These are phyloP conservation scores for Amauroascus verrucosus DNA, from an alignment of 2,329 filamentous ascomycete genomes.

Conservation along the genomic window DNA sequence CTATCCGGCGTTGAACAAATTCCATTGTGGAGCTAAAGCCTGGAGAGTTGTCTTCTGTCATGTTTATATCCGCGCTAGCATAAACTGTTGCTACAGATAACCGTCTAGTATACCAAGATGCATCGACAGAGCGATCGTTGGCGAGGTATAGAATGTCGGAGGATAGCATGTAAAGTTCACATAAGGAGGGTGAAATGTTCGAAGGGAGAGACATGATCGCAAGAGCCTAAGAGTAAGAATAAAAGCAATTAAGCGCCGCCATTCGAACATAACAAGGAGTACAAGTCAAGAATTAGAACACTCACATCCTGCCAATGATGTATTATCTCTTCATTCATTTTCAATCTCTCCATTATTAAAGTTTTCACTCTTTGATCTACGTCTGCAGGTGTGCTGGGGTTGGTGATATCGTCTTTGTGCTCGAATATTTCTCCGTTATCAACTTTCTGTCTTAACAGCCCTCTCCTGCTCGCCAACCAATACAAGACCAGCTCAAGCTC, in stretches of 20 bases:
- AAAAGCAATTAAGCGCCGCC: not conserved
- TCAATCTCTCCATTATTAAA: slow-evolving; percentile 65
- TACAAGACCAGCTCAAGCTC: slow-evolving; percentile 64
- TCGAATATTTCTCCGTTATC: slow-evolving; percentile 13
- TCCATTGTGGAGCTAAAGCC: slow-evolving; percentile 66
- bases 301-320: slow-evolving; percentile 77
- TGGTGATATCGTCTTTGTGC: not conserved
- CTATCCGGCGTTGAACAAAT: slow-evolving; percentile 66
- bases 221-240: slow-evolving; percentile 51
- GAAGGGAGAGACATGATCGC: slow-evolving; percentile 80
- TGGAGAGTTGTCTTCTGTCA: slow-evolving; percentile 74
- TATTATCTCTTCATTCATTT: slow-evolving; percentile 62
- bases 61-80: slow-evolving; percentile 75
- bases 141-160: slow-evolving; percentile 89
- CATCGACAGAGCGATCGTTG: slow-evolving; percentile 71
- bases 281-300: not conserved
- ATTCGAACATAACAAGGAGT: not conserved
- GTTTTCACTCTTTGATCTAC: slow-evolving; percentile 56
- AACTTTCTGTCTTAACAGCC: slow-evolving; percentile 28
- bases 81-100: slow-evolving; percentile 56
- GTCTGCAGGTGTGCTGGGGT: not conserved
- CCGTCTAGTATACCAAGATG: slow-evolving; percentile 74
- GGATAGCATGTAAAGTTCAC: slow-evolving; percentile 69
- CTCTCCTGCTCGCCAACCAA: slow-evolving; percentile 35
- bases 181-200: slow-evolving; percentile 63